These are phyloP conservation scores for Vanrija humicola DNA, from an alignment of 1,284 basidiomycete genomes.

Conservation along the genomic window DNA sequence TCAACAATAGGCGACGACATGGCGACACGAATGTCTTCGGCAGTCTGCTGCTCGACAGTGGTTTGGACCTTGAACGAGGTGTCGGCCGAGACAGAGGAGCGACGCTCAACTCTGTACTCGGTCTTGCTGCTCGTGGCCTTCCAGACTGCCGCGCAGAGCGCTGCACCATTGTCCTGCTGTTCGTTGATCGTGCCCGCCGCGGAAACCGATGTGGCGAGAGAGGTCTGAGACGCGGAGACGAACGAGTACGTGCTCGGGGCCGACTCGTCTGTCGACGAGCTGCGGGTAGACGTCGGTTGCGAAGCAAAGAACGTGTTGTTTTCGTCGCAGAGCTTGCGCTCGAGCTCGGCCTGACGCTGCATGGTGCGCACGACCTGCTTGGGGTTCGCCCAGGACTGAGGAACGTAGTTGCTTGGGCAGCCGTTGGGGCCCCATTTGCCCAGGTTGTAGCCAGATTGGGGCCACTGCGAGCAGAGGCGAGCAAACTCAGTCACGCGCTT, in stretches of 20 bases:
- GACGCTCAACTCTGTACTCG: neutral
- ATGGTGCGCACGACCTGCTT: slow-evolving; percentile 61
- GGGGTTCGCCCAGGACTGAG: slow-evolving; percentile 67
- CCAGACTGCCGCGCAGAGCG: slow-evolving; percentile 17
- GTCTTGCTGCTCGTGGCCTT: slow-evolving; percentile 3
- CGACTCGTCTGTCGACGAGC: slow-evolving; percentile 21
- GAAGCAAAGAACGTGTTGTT: slow-evolving; percentile 26
- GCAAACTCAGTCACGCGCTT: slow-evolving; percentile 36
- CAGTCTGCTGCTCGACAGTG: slow-evolving; percentile 21
- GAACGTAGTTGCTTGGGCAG: slow-evolving; percentile 56
- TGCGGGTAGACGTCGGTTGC: slow-evolving; percentile 8
- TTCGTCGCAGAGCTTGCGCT: slow-evolving; percentile 22
- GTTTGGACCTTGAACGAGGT: too few species aligned
- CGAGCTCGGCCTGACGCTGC: slow-evolving; percentile 57
- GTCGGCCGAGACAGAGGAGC: neutral
- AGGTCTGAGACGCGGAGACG: slow-evolving; percentile 21
- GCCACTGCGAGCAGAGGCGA: slow-evolving; percentile 59
- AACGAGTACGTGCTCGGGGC: slow-evolving; percentile 19
- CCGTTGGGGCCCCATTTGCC: slow-evolving; percentile 67
- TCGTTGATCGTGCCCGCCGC: neutral
- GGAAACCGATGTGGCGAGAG: slow-evolving; percentile 18
- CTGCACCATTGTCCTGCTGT: neutral
- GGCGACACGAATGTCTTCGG: slow-evolving; percentile 30
- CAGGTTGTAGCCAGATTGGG: slow-evolving; percentile 69
- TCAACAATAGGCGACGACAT: slow-evolving; percentile 35